These are phyloP conservation scores for Penicillium macrosclerotiorum DNA, from an alignment of 495 filamentous ascomycete species.

Conservation along the genomic window DNA sequence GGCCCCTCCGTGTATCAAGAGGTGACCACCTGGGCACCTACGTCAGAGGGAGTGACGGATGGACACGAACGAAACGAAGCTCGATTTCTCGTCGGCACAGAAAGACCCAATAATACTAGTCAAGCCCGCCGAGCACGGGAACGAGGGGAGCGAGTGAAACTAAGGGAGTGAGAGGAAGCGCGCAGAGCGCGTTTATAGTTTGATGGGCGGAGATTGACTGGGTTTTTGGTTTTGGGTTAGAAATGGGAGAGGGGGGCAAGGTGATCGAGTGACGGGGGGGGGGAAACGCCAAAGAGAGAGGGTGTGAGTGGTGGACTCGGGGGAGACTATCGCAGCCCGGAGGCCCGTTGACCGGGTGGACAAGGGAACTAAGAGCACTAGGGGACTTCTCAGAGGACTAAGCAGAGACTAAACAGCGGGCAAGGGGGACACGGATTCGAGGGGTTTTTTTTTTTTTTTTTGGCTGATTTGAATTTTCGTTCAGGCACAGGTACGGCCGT, in stretches of 20 bases:
- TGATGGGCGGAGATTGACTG: neutral
- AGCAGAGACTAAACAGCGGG: neutral
- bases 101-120: neutral
- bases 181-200: slow-evolving; percentile 27
- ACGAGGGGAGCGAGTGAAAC: neutral
- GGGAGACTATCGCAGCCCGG: too few relatives aligned
- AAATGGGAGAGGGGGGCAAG: too few relatives aligned
- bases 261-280: too few relatives aligned
- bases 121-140: slow-evolving; percentile 6
- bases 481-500: slow-evolving; percentile 19
- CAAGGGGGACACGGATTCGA: neutral
- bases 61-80: too few relatives aligned
- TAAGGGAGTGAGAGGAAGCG: slow-evolving; percentile 18
- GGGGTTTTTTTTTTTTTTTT: neutral
- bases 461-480: slow-evolving; percentile 2
- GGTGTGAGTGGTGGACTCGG: too few relatives aligned
- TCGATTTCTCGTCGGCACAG: too few relatives aligned
- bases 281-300: too few relatives aligned
- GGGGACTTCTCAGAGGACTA: neutral
- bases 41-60: too few relatives aligned
- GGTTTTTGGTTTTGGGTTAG: too few relatives aligned
- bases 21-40: too few relatives aligned
- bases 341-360: neutral
- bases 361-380: neutral
- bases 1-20: too few relatives aligned